These are phyloP conservation scores for Lentinula sp. DNA, from an alignment of 768 basidiomycete species.

Conservation along the genomic window DNA sequence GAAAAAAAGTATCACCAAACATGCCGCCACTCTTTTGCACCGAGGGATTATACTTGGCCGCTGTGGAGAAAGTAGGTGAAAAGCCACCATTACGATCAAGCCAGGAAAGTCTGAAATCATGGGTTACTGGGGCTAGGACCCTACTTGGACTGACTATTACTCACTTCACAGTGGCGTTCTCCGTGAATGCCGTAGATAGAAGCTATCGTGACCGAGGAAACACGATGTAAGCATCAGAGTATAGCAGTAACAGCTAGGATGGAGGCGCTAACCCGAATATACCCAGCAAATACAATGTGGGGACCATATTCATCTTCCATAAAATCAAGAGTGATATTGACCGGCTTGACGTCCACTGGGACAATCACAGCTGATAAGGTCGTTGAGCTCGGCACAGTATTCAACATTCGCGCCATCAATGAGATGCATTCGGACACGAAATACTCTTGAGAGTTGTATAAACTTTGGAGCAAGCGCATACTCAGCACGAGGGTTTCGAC, in stretches of 20 bases:
- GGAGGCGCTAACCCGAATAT: constrained; percentile 2
- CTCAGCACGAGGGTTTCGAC: background rate
- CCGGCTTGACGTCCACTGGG: constrained; percentile 10
- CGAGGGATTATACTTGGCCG: background rate
- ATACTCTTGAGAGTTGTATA: background rate
- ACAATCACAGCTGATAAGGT: constrained; percentile 12
- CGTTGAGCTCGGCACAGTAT: constrained; percentile 14
- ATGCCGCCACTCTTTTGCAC: constrained; percentile 8
- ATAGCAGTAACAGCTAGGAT: background rate
- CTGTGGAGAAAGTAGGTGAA: background rate
- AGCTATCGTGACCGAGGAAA: background rate
- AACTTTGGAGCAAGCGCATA: background rate
- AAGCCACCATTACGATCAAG: background rate
- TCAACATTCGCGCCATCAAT: constrained; percentile 14
- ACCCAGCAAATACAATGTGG: constrained; percentile 8
- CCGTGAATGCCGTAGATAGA: background rate
- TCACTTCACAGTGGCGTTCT: background rate
- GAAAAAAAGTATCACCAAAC: constrained; percentile 11
- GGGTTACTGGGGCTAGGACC: no score
- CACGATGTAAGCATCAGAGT: background rate
- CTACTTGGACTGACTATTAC: background rate
- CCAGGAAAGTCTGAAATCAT: constrained; percentile 5
- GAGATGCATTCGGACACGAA: constrained; percentile 11
- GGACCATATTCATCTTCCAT: background rate
- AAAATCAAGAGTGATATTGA: constrained; percentile 8